Evolutionary conservation across 2,329 filamentous ascomycete species (phyloP).

Genomic region (Incumbomyces delicatus): DNA sequence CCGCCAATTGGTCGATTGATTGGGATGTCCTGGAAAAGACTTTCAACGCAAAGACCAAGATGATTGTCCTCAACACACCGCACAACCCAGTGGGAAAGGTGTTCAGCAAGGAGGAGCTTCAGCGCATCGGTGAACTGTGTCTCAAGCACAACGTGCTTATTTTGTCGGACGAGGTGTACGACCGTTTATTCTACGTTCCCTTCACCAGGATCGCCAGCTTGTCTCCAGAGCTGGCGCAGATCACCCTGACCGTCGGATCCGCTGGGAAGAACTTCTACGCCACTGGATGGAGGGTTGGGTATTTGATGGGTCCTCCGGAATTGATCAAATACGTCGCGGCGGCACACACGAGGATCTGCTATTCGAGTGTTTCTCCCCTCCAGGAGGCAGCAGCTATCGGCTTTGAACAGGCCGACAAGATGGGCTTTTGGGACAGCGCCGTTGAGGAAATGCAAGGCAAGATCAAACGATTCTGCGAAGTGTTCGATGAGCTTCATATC

Average conservation of each 20-base stretch:
- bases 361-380: slow-evolving; percentile 81
- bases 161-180: slow-evolving; percentile 86
- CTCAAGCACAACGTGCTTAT: slow-evolving; percentile 92
- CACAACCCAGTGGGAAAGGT: slow-evolving; percentile 98
- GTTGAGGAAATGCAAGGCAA: slow-evolving; percentile 83
- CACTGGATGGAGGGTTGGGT: slow-evolving; percentile 93
- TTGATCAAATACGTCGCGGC: slow-evolving; percentile 85
- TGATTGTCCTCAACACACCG: slow-evolving; percentile 66
- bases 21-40: slow-evolving; percentile 70
- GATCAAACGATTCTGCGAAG: slow-evolving; percentile 73
- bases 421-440: slow-evolving; percentile 79
- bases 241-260: slow-evolving; percentile 88
- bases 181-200: slow-evolving; percentile 86
- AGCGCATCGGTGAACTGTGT: slow-evolving; percentile 76
- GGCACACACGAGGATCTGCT: slow-evolving; percentile 94
- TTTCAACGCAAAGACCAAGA: slow-evolving; percentile 80
- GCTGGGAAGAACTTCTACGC: slow-evolving; percentile 98
- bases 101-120: slow-evolving; percentile 72
- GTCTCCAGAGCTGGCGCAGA: slow-evolving; percentile 75
- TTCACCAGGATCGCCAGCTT: slow-evolving; percentile 89
- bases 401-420: slow-evolving; percentile 77
- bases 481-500: slow-evolving; percentile 65
- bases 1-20: slow-evolving; percentile 79
- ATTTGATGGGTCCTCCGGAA: slow-evolving; percentile 80
- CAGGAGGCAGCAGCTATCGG: slow-evolving; percentile 92